Evolutionary conservation across 2,329 filamentous ascomycete genomes (phyloP), one percentile per base, ranked within the genome.

Genomic region (Exophiala oligosperma): DNA sequence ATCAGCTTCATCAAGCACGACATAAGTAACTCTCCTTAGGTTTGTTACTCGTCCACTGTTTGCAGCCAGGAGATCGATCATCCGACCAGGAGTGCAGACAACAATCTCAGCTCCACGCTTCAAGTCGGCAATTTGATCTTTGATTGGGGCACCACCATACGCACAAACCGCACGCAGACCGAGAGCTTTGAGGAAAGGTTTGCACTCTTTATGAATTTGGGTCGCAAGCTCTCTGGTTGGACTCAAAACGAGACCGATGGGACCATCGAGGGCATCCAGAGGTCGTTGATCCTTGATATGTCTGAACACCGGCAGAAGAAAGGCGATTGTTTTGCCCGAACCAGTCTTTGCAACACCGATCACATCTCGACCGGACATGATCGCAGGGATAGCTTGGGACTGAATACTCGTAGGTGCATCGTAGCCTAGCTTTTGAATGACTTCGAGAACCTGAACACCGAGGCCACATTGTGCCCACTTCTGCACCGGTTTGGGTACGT

Each of bases 341-440:
- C 94, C 94, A 26, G 94, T 99, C 78, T 97, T 97, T 17, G 94
- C 94, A 53, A 99, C 92, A 65, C 92, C 94, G 63, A 99, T 91
- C 38, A 97, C 90, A 77, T 99, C 94, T 66, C 92, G 86, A 8
- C 94, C 94, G 28, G 92, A 96, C 90, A 97, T 97, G 68, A 97
- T 90, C 8, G 92, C 88, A 1, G 94, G 94, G 59, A 97, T 86
- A 2, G 94, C 94, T 74, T 99, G 94, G 74, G 92, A 88, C 74
- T 99, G 94, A 67, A 99, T 97, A 0, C 93, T 85, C 0, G 94
- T 97, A 0, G 94, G 92, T 70, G 87, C 89, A 56, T 95, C 89
- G 71, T 92, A 99, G 5, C 90, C 89, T 38, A 97, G 77, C 53
- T 83, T 84, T 40, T 87, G 84, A 62, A 99, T 87, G 38, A 96